phyloP scores from a whole-genome alignment of 306 rosid species.

The Corylus americana region DNA sequence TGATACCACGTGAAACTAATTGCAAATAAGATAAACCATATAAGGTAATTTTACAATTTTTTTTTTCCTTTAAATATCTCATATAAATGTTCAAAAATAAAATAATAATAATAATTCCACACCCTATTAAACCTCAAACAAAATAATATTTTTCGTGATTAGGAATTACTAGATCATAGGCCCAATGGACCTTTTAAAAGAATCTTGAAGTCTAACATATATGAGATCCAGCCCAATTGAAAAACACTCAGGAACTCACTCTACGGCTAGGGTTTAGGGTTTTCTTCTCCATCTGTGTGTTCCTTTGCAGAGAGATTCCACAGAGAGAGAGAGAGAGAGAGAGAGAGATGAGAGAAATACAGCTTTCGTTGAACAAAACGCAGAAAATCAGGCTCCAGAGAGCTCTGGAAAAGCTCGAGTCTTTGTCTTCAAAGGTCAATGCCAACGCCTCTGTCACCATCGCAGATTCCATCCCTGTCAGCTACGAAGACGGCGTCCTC shows the following conservation, averaged over 20 bases:
- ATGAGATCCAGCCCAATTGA: neutral
- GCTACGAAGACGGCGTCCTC: conserved; percentile 74
- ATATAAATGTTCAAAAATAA: too few relatives aligned
- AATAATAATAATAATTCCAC: too few relatives aligned
- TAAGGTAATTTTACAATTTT: too few relatives aligned
- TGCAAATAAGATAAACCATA: too few relatives aligned
- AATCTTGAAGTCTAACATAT: too few relatives aligned
- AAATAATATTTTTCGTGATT: too few relatives aligned
- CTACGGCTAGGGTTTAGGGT: conserved; percentile 23
- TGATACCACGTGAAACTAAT: too few relatives aligned
- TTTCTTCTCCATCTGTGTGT: neutral
- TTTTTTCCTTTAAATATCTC: too few relatives aligned
- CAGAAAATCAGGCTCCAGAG: conserved; percentile 83
- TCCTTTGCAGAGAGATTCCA: neutral
- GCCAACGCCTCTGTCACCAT: conserved; percentile 75
- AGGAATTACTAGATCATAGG: too few relatives aligned
- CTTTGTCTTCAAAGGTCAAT: conserved; percentile 65
- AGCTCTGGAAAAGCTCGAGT: conserved; percentile 63
- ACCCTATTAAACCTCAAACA: too few relatives aligned
- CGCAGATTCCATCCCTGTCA: conserved; percentile 77
- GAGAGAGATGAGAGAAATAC: conserved; percentile 44
- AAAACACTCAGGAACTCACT: neutral
- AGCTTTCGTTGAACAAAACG: conserved; percentile 67
- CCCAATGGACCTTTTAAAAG: too few relatives aligned
- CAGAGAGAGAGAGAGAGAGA: too few relatives aligned